Evolutionary conservation across 2,329 filamentous ascomycete genomes (phyloP), one percentile per base, ranked within the genome.

Genomic region (Arthroderma sp.): DNA sequence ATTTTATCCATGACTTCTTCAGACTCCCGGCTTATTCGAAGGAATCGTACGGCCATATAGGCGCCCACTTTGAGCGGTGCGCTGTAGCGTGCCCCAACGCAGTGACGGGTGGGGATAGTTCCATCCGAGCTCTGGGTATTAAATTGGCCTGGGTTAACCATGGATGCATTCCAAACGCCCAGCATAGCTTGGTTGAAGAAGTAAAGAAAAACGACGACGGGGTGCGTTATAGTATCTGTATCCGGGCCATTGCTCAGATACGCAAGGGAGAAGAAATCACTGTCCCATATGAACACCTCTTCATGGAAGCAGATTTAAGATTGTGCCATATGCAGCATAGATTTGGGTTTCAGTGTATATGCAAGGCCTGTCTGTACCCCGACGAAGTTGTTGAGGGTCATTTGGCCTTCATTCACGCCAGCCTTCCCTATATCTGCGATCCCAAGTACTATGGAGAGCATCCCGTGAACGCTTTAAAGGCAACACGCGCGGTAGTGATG

Each of bases 321-420:
- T 52, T 47, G 34, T 22, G 46, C 3, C 36, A 46, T 10, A 46
- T 50, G 8, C 34, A 38, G n/a, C 29, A 43, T 1, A 38, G 43
- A 3, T 55, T 50, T 41, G 50, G 46, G 0, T 61, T 58, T 43
- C 33, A 49, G 3, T 61, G 58, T 41, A 33, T 28, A 9, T 61
- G 59, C 47, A 34, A 48, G 3, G 28, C 32, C 3, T 61, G 59
- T 43, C 22, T 42, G 36, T 8, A 38, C 2, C 49, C 47, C 6
- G 42, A 43, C 2, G 10, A 10, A 4, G 8, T 29, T 3, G 28
- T 51, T 2, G 56, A 59, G 28, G 29, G 42, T 6, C 39, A 43
- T 0, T 40, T 57, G n/a, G 38, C 40, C 6, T 22, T 46, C 6
- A 41, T 45, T 3, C 43, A 46, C 11, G 29, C 42, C 28, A 38